These are phyloP conservation scores for Apodospora peruviana DNA, from an alignment of 495 filamentous ascomycete species.

Conservation along the genomic window DNA sequence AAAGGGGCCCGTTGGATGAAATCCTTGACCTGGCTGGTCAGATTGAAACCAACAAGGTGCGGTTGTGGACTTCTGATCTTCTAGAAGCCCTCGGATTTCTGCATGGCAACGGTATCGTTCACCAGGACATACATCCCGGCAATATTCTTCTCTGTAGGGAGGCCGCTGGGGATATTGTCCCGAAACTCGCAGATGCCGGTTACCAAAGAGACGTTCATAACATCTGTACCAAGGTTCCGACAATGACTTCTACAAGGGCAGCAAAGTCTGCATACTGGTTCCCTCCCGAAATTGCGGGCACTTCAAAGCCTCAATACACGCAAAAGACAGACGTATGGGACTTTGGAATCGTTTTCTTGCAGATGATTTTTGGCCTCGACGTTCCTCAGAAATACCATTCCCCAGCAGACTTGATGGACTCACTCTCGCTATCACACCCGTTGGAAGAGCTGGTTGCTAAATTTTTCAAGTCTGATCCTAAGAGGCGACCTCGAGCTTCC, in stretches of 20 bases:
- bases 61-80: conserved; percentile 84
- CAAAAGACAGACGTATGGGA: conserved; percentile 94
- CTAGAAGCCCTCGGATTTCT: conserved; percentile 84
- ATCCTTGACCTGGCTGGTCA: conserved; percentile 70
- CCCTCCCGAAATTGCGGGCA: conserved; percentile 69
- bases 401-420: conserved; percentile 62
- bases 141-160: conserved; percentile 68
- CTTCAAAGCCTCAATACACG: conserved; percentile 51
- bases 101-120: conserved; percentile 74
- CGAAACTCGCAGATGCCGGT: conserved; percentile 64
- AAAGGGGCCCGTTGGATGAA: conserved; percentile 77
- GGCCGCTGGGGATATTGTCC: conserved; percentile 51
- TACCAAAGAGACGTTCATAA: conserved; percentile 59
- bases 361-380: conserved; percentile 88
- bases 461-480: conserved; percentile 76
- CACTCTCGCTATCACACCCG: conserved; percentile 58
- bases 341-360: conserved; percentile 79
- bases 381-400: conserved; percentile 72
- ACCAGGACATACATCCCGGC: conserved; percentile 68
- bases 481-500: conserved; percentile 82
- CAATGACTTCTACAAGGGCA: conserved; percentile 43
- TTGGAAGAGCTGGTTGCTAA: conserved; percentile 72
- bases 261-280: conserved; percentile 78
- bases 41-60: conserved; percentile 64
- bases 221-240: conserved; percentile 44